Percentiles rank a stretch among this genome's conserved stretches.
Conservation (phyloP, 2,329 filamentous ascomycete genomes). For the Ophiosphaerella narmari region DNA sequence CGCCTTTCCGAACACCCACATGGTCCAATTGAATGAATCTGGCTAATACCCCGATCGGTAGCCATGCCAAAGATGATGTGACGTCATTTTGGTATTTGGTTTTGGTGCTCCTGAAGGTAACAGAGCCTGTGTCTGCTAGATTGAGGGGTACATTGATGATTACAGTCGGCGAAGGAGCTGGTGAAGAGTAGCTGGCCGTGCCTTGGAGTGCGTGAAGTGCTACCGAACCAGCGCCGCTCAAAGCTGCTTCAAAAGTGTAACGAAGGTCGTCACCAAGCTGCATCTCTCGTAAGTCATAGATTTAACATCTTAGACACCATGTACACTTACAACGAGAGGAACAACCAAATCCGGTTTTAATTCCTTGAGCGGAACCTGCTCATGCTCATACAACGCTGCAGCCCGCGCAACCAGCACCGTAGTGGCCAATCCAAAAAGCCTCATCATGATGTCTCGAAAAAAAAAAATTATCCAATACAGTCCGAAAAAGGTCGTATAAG, state of each 20-base stretch:
- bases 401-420: not conserved
- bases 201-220: conserved; percentile 1
- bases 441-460: not conserved
- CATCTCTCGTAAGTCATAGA: not conserved
- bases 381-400: not conserved
- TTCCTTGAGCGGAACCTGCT: not conserved
- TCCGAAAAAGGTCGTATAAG: too few species aligned
- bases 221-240: not conserved
- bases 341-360: not conserved
- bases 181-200: not conserved
- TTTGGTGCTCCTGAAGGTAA: conserved; percentile 1
- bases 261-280: conserved; percentile 9
- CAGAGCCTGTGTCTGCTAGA: not conserved
- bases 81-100: not conserved
- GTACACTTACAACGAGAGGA: not conserved
- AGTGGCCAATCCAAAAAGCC: not conserved
- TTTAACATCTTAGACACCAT: not conserved
- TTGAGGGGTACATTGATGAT: conserved; percentile 7
- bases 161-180: not conserved
- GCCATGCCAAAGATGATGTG: not conserved
- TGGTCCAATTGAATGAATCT: conserved; percentile 9
- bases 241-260: conserved; percentile 5
- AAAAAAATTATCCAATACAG: not conserved
- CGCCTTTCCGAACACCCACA: conserved; percentile 22
- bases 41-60: not conserved